Conservation (phyloP, 176 grass and related monocot genomes). For the Ananas comosus region DNA sequence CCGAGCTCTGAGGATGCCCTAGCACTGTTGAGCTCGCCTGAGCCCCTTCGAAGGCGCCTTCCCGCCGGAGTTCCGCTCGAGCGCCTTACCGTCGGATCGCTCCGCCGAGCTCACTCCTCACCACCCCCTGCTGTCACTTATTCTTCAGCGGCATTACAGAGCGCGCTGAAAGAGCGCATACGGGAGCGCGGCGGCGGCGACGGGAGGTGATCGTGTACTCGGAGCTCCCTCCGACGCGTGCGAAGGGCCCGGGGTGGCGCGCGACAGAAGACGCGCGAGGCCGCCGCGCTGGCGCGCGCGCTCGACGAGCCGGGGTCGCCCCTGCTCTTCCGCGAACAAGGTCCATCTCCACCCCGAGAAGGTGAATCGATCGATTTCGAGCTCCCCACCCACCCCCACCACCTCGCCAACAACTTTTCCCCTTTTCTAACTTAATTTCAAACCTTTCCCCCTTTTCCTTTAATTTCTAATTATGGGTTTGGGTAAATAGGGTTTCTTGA, state of each 20-base stretch:
- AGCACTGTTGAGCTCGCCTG: no score
- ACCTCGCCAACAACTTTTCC: no score
- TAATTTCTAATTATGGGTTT: background rate
- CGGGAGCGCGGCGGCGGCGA: slow-evolving; percentile 13
- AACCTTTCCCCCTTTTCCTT: no score
- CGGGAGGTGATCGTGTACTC: slow-evolving; percentile 64
- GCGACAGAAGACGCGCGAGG: slow-evolving; percentile 74
- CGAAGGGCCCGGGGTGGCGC: slow-evolving; percentile 54
- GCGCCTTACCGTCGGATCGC: no score
- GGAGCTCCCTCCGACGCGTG: slow-evolving; percentile 67
- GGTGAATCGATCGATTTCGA: slow-evolving; percentile 28
- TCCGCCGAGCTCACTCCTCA: no score
- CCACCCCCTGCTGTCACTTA: no score
- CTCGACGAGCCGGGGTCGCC: slow-evolving; percentile 88
- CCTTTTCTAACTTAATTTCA: no score
- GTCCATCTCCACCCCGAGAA: slow-evolving; percentile 91
- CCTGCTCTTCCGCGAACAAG: slow-evolving; percentile 82
- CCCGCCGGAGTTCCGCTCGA: no score
- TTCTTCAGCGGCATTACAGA: no score
- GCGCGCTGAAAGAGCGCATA: slow-evolving; percentile 61
- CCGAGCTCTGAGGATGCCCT: no score
- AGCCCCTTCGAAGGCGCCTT: no score
- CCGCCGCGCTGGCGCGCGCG: slow-evolving; percentile 44
- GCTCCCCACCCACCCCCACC: background rate
- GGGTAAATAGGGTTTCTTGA: background rate